Evolutionary conservation across 148 eudicot species (phyloP), one percentile per base, ranked within the genome.

Genomic region (Cornus suecica): DNA sequence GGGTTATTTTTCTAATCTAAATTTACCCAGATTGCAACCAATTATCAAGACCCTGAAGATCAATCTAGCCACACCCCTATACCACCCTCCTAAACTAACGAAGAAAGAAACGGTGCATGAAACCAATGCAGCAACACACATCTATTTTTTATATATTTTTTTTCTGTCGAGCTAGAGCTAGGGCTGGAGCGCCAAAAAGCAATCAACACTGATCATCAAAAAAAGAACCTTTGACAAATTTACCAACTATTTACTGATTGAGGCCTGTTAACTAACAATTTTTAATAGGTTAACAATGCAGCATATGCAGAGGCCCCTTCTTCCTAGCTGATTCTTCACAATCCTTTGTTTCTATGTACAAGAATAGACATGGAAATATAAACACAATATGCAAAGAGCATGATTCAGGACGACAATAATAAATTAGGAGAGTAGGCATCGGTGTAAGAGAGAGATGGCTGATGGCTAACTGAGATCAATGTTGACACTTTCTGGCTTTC

Each of bases 401-500:
- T 77, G 74, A 62, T 51, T 10, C 69, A 26, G 29, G 63, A 37
- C 51, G 42, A 67, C 74, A 61, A 76, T 70, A 24, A 61, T 42
- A 63, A 73, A 63, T 52, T 45, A 66, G 34, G 24, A 48, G 54
- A 48, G 54, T 2, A 18, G 4, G 18, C 18, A 48, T 48, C 13
- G 54, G 62, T 18, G 62, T 18, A 20, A 58, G 25, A 26, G 65
- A 54, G 37, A 60, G 22, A 22, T 13, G 2, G 11, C n/a, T 42
- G 65, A 76, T 25, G 72, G 73, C 80, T 80, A 83, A 80, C 80
- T 76, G 78, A 94, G 98, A 82, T 90, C 89, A 30, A 94, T 45
- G 26, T 90, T 83, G 51, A 94, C 90, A 18, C 62, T 81, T 76
- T 81, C 92, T 0, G 95, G 98, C 25, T 61, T 84, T 9, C 86